Conservation (phyloP, 805 yeast species). For the Yamadazyma philogaea region DNA sequence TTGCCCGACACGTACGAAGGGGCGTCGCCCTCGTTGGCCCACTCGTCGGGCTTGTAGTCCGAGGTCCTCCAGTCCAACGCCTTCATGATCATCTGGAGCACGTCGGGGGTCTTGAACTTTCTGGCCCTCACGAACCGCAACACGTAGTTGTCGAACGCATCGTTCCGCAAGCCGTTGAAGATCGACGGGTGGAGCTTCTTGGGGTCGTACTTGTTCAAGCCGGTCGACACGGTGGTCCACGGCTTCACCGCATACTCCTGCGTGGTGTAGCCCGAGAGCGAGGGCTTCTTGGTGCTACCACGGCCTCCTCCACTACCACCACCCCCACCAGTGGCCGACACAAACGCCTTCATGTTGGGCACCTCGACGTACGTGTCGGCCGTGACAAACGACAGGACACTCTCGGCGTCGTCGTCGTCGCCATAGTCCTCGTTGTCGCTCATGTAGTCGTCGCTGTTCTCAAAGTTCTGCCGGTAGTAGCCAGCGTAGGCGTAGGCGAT, state of each 20-base stretch:
- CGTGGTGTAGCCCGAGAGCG: slow-evolving; percentile 3
- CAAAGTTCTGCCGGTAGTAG: slow-evolving; percentile 19
- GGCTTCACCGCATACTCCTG: slow-evolving; percentile 16
- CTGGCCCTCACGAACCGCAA: slow-evolving; percentile 83
- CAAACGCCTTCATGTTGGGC: slow-evolving; percentile 13
- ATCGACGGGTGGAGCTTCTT: slow-evolving; percentile 52
- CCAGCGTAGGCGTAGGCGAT: slow-evolving; percentile 20
- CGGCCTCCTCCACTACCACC: too few species aligned
- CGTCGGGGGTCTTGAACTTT: slow-evolving; percentile 72
- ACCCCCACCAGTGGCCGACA: slow-evolving; percentile 1
- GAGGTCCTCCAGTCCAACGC: slow-evolving; percentile 74
- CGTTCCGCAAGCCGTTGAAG: slow-evolving; percentile 47
- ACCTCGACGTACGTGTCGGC: slow-evolving; percentile 25
- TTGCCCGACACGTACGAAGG: slow-evolving; percentile 45
- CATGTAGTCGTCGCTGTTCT: slow-evolving; percentile 20
- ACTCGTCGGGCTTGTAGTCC: slow-evolving; percentile 56
- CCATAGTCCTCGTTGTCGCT: slow-evolving; percentile 17
- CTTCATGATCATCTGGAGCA: slow-evolving; percentile 66
- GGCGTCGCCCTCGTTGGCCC: slow-evolving; percentile 72
- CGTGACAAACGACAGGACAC: slow-evolving; percentile 33
- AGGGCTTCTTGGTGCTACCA: not conserved
- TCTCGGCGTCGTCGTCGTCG: slow-evolving; percentile 21
- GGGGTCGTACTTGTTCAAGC: slow-evolving; percentile 52
- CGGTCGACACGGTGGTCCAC: slow-evolving; percentile 41
- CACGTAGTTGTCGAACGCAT: slow-evolving; percentile 74